A percentile compares a stretch with the other conserved stretches of the same genome.
Conservation (phyloP, 139 green algal genomes). For the Chlorella vulgaris region DNA sequence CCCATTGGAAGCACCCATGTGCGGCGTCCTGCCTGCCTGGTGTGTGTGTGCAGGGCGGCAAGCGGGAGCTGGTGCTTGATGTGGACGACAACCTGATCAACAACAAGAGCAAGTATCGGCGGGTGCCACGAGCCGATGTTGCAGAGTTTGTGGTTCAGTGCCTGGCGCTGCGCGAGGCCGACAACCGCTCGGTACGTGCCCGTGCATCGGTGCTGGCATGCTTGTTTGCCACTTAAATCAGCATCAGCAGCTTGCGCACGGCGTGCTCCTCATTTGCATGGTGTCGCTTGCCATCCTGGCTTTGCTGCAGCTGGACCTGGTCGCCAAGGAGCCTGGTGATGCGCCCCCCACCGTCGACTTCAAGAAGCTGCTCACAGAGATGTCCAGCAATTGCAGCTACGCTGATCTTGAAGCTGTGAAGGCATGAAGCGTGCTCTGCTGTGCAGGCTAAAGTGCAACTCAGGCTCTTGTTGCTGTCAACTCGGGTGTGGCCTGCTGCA, state of each 20-base stretch:
- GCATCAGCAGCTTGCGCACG: too few relatives aligned
- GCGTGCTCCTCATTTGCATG: neutral
- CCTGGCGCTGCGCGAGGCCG: constrained; percentile 31
- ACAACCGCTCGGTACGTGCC: constrained; percentile 35
- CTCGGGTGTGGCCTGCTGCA: too few relatives aligned
- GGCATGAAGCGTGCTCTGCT: too few relatives aligned
- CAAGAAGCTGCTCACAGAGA: constrained; percentile 40
- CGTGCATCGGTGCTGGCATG: too few relatives aligned
- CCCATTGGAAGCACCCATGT: too few relatives aligned
- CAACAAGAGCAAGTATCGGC: constrained; percentile 27
- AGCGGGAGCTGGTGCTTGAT: constrained; percentile 71
- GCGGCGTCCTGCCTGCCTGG: too few relatives aligned
- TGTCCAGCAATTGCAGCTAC: constrained; percentile 44
- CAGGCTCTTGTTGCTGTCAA: too few relatives aligned
- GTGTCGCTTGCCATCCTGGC: neutral
- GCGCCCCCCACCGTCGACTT: constrained; percentile 57
- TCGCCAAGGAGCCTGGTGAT: constrained; percentile 44
- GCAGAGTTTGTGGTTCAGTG: constrained; percentile 65
- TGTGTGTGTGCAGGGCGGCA: constrained; percentile 67
- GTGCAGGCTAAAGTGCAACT: neutral
- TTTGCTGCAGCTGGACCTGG: constrained; percentile 41
- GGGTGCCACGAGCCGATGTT: constrained; percentile 82
- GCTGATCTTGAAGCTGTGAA: constrained; percentile 16
- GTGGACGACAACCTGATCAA: constrained; percentile 82
- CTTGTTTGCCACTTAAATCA: neutral